Base-by-base conservation (phyloP, 441 rosid genomes). In the Aquilaria agallochum region DNA sequence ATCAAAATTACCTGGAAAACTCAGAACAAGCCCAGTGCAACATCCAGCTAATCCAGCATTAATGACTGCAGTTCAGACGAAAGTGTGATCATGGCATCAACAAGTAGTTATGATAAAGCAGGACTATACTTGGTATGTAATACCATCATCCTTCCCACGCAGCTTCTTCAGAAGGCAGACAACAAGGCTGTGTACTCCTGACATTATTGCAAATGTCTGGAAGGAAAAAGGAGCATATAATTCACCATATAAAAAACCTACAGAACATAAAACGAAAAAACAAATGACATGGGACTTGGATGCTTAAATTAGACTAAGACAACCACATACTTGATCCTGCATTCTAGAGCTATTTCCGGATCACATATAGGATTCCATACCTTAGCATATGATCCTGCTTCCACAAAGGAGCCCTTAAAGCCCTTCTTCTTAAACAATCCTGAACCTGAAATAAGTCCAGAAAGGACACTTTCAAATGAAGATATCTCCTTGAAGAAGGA, bases 31-130 rank as follows among this genome's bases (percentile, higher is more conserved):
- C 46, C 97, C 96, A 66, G 97, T 90, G 77, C 96, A 93, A 65
- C 98, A 93, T 63, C 98, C 97, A 62, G 95, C 98, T 69, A 93
- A 80, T 71, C 97, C 96, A 52, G 95, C 87, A 81, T 90, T 93
- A 56, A 84, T 68, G 70, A 79, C 97, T 94, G 78, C 83, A 76
- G 42, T 64, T 31, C 9, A 40, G 45, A 20, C 27, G 27, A 40
- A 40, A 2, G 45, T 40, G 45, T 40, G 52, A 44, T 30, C 30
- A 50, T 5, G 64, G 34, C 49, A 65, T 53, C 12, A 66, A 15
- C 5, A 4, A 14, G 58, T 36, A 9, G 44, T 53, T 34, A 59
- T 15, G 45, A 47, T 14, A 55, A 55, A 57, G 32, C 64, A 31
- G 34, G 14, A 11, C 45, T 40, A 48, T 11, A 20, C 46, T 27